Evolutionary conservation across 129 eudicot genomes (phyloP).

Genomic region (Chrysanthemum lavandulifolium): DNA sequence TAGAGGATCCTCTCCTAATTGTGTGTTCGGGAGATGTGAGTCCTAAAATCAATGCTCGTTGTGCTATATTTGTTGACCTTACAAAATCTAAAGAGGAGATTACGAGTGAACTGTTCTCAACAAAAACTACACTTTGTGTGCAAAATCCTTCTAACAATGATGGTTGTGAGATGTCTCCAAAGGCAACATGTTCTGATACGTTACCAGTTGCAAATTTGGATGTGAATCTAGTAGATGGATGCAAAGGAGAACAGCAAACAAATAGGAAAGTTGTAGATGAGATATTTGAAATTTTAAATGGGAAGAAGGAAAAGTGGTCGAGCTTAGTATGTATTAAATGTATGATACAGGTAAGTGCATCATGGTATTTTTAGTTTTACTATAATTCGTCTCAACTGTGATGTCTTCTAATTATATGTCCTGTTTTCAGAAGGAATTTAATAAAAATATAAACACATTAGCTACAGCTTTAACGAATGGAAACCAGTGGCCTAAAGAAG

Average conservation of each 20-base stretch:
- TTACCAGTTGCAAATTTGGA: neutral
- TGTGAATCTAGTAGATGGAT: neutral
- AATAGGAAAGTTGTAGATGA: neutral
- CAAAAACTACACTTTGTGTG: neutral
- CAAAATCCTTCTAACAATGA: neutral
- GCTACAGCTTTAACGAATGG: neutral
- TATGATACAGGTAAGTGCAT: neutral
- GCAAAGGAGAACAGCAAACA: neutral
- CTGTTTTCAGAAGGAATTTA: neutral
- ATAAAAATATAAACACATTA: slow-evolving; percentile 1
- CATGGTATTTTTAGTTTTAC: neutral
- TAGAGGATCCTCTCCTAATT: neutral
- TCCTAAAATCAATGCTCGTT: neutral
- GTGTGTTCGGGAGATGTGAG: neutral
- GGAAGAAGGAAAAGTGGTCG: neutral
- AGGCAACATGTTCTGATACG: neutral
- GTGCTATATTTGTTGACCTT: neutral
- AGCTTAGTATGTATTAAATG: neutral
- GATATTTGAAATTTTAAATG: neutral
- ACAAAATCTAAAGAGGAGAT: neutral
- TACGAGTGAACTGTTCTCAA: neutral
- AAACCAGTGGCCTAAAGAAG: neutral
- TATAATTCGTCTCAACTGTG: neutral
- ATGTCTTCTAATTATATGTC: neutral
- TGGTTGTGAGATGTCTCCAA: neutral